Percentiles rank a stretch among this genome's conserved stretches.
Conservation (phyloP, 2,329 filamentous ascomycete species). For the Aspergillus tanneri region DNA sequence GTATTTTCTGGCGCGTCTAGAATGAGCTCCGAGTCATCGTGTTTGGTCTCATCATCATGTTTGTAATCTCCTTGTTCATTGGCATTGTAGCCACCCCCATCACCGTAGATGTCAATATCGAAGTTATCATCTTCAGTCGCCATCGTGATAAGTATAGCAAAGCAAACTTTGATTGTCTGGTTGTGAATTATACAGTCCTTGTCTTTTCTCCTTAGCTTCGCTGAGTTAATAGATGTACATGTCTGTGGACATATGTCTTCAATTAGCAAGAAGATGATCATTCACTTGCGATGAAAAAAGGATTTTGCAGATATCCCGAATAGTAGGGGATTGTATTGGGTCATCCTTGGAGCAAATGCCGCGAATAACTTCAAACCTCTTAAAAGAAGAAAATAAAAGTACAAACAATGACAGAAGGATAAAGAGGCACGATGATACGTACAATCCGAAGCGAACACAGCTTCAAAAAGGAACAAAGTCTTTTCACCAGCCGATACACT, state of each 20-base stretch:
- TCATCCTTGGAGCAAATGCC: constrained; percentile 10
- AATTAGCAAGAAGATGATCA: constrained; percentile 40
- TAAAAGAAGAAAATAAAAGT: constrained; percentile 8
- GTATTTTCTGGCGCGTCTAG: constrained; percentile 38
- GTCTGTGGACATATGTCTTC: constrained; percentile 39
- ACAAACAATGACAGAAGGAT: constrained; percentile 20
- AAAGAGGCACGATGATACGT: constrained; percentile 39
- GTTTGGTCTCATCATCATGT: constrained; percentile 30
- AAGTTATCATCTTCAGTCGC: constrained; percentile 65
- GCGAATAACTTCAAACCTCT: constrained; percentile 12
- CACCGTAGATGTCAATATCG: constrained; percentile 69
- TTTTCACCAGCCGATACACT: constrained; percentile 17
- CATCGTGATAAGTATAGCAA: constrained; percentile 41
- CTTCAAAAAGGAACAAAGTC: constrained; percentile 26
- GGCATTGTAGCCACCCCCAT: constrained; percentile 51
- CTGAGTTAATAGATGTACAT: constrained; percentile 44
- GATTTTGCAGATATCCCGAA: constrained; percentile 6
- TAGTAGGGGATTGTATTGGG: constrained; percentile 10
- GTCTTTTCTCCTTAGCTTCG: constrained; percentile 28
- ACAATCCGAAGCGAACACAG: constrained; percentile 38
- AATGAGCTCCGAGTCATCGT: constrained; percentile 42
- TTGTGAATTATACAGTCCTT: constrained; percentile 41
- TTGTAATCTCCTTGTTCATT: constrained; percentile 48
- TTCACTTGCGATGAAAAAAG: constrained; percentile 11
- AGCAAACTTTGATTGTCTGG: constrained; percentile 34